Evolutionary conservation across 169 alveolate genomes (phyloP), one percentile per base, ranked within the genome.

Genomic region (Cryptosporidium ubiquitum): DNA sequence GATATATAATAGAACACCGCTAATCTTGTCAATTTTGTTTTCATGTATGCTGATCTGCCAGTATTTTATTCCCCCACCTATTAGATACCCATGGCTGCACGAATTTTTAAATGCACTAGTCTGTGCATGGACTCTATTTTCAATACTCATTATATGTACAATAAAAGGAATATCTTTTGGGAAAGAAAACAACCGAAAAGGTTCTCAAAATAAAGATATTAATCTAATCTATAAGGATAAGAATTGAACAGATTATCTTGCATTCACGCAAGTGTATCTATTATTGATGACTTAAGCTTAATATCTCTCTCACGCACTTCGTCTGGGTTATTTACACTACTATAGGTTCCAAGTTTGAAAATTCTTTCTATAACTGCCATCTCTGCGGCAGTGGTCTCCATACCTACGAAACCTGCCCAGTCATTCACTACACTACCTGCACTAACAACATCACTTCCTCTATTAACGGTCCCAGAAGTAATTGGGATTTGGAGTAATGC

Each of bases 341-440:
- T 57, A 31, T 95, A 92, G 35, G 93, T 91, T 49, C 96, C 95
- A 26, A 97, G 94, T 92, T 97, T 97, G 93, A 97, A 98, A 18
- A 97, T 97, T 44, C 97, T 97, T 92, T 98, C 99, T 73, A 98
- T 94, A 18, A 97, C 97, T 40, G 98, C 96, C 55, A 98, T 92
- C 94, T 98, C 99, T 12, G 99, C 96, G 23, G 99, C 97, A 26
- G 99, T 98, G n/a, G 99, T 98, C 71, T 98, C 99, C 95, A 97
- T 96, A 42, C 99, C 99, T 85, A 99, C 97, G 91, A 98, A 98
- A 12, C 99, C 99, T 9, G 98, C 96, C 99, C 99, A 97, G 92
- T 98, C 99, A 93, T 98, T 98, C 20, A 97, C 99, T 52, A 97
- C 97, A 40, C 97, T 91, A 0, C 99, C 99, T 70, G 98, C 95